Conservation (phyloP, 768 basidiomycete genomes). For the Hydnum rufescens region DNA sequence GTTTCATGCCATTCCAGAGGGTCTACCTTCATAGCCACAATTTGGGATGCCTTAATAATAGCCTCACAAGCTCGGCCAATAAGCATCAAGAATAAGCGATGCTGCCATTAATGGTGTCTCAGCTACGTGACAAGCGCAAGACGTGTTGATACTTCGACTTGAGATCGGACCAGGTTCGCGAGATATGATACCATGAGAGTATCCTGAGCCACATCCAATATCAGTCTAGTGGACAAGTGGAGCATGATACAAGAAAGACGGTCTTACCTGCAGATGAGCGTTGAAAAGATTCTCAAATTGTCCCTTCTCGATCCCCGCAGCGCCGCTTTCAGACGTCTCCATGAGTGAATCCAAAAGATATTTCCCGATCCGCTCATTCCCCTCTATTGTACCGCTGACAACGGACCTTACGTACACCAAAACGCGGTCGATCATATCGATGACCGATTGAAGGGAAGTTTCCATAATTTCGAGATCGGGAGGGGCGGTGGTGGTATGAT, state of each 20-base stretch:
- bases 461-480: slow-evolving; percentile 63
- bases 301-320: slow-evolving; percentile 28
- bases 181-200: slow-evolving; percentile 90
- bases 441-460: slow-evolving; percentile 46
- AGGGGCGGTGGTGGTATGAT: slow-evolving; percentile 14
- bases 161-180: slow-evolving; percentile 79
- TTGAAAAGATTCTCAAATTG: slow-evolving; percentile 37
- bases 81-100: not conserved
- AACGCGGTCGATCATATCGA: slow-evolving; percentile 66
- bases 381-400: slow-evolving; percentile 51
- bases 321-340: slow-evolving; percentile 44
- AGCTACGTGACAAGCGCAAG: slow-evolving; percentile 42
- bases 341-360: slow-evolving; percentile 79
- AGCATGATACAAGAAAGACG: not conserved
- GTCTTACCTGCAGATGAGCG: slow-evolving; percentile 46
- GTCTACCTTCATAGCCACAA: no score
- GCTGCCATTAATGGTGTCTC: not conserved
- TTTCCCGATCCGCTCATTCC: slow-evolving; percentile 71
- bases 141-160: slow-evolving; percentile 80
- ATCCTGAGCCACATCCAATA: slow-evolving; percentile 34
- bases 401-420: slow-evolving; percentile 69
- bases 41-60: not conserved
- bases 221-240: slow-evolving; percentile 5
- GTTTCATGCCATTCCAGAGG: no score
- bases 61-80: not conserved